phyloP scores from a whole-genome alignment of 306 rosid genomes.

The Delonix regia region DNA sequence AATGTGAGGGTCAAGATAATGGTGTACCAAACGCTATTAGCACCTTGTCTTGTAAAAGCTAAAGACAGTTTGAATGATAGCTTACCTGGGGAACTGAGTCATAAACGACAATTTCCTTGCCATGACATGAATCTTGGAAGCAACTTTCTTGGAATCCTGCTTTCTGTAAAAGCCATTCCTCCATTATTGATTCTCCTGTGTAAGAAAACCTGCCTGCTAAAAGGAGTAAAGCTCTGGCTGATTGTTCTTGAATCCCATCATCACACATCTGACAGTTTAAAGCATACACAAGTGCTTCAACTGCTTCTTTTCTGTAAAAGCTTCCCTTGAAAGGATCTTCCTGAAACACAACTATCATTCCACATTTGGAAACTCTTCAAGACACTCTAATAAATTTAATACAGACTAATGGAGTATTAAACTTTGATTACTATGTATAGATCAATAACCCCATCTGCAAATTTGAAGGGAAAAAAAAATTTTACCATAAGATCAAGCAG shows the following conservation, averaged over 20 bases:
- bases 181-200: conserved; percentile 61
- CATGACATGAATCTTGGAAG: conserved; percentile 42
- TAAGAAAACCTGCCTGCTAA: conserved; percentile 70
- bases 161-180: conserved; percentile 63
- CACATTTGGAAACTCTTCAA: conserved; percentile 62
- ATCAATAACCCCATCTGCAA: conserved; percentile 4
- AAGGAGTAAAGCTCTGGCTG: conserved; percentile 67
- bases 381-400: conserved; percentile 1
- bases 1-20: neutral
- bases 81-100: conserved; percentile 50
- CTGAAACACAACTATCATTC: conserved; percentile 83
- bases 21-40: neutral
- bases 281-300: conserved; percentile 59
- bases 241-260: conserved; percentile 57
- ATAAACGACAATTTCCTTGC: conserved; percentile 44
- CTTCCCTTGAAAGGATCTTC: conserved; percentile 66
- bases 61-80: conserved; percentile 1
- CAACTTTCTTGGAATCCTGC: conserved; percentile 63
- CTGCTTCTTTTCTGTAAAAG: conserved; percentile 80
- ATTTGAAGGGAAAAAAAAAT: conserved; percentile 39
- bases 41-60: conserved; percentile 9
- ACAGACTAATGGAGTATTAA: too few species aligned
- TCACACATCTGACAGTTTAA: conserved; percentile 52
- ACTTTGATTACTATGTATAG: neutral
- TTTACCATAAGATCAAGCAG: conserved; percentile 89